A percentile compares a stretch with the other conserved stretches of the same genome.
Conservation (phyloP, 208 protist species). For the Porcisia deanei region DNA sequence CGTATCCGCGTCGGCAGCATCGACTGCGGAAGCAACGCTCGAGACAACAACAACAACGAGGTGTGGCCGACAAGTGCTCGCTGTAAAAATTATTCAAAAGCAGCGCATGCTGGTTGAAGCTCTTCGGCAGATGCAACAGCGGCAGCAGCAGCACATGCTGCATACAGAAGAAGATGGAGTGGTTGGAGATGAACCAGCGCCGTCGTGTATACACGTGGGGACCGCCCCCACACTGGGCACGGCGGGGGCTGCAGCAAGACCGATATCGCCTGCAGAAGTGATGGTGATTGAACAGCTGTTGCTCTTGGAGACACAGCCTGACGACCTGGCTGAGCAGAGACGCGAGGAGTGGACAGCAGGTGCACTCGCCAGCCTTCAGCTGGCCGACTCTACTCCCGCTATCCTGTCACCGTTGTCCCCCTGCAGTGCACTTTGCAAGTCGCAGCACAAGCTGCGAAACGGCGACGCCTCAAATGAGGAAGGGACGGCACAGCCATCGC, state of each 20-base stretch:
- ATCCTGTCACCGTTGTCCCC: conserved; percentile 11
- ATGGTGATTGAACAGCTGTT: conserved; percentile 34
- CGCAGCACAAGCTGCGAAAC: conserved; percentile 2
- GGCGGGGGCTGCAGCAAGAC: neutral
- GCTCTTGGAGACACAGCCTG: conserved; percentile 48
- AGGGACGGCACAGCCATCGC: neutral
- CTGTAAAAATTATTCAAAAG: conserved; percentile 56
- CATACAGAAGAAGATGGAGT: neutral
- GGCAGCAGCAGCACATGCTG: conserved; percentile 3
- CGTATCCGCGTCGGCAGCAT: conserved; percentile 2
- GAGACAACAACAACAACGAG: neutral
- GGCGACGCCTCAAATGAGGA: neutral
- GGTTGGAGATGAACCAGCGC: neutral
- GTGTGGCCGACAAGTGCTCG: conserved; percentile 22
- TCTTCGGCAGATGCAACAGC: conserved; percentile 3
- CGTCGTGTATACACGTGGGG: neutral
- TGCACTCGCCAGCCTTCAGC: conserved; percentile 14
- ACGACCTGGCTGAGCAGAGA: conserved; percentile 34
- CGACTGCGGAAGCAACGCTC: neutral
- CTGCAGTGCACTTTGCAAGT: neutral
- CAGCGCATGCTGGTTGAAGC: conserved; percentile 40
- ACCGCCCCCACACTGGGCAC: neutral
- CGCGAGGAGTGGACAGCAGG: conserved; percentile 20
- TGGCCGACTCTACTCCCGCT: conserved; percentile 12
- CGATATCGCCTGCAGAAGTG: conserved; percentile 16